Evolutionary conservation across 345 rosid species (phyloP).

Genomic region (Murraya paniculata): DNA sequence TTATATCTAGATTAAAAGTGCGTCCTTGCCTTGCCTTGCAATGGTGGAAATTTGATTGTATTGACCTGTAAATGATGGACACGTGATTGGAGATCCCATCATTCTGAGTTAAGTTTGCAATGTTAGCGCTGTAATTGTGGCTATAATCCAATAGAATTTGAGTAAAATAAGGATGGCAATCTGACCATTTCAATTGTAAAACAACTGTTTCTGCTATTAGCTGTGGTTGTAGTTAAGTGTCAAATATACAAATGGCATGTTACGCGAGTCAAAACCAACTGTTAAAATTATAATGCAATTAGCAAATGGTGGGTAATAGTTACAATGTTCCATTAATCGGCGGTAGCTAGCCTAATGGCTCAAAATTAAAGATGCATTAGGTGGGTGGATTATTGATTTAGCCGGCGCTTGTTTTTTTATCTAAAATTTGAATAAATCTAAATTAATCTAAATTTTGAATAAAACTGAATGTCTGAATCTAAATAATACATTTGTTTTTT

Average conservation of each 20-base stretch:
- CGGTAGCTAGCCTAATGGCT: neutral
- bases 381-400: neutral
- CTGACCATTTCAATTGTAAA: constrained; percentile 39
- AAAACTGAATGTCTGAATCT: too few species aligned
- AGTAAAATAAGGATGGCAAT: constrained; percentile 43
- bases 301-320: too few species aligned
- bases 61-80: constrained; percentile 26
- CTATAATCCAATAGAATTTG: constrained; percentile 8
- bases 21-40: constrained; percentile 26
- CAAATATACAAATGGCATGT: neutral
- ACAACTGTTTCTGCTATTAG: constrained; percentile 7
- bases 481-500: too few species aligned
- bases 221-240: neutral
- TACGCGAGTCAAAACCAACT: neutral
- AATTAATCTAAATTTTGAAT: too few species aligned
- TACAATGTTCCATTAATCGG: too few species aligned
- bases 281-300: neutral
- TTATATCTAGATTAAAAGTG: constrained; percentile 34
- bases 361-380: neutral
- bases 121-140: neutral
- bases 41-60: constrained; percentile 18
- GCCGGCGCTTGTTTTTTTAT: too few species aligned
- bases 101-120: too few species aligned
- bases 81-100: constrained; percentile 45
- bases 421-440: too few species aligned